Percentiles rank a stretch among this genome's conserved stretches.
These are phyloP conservation scores for Talaromyces sp. DNA, from an alignment of 2,329 filamentous ascomycete genomes.

Conservation along the genomic window DNA sequence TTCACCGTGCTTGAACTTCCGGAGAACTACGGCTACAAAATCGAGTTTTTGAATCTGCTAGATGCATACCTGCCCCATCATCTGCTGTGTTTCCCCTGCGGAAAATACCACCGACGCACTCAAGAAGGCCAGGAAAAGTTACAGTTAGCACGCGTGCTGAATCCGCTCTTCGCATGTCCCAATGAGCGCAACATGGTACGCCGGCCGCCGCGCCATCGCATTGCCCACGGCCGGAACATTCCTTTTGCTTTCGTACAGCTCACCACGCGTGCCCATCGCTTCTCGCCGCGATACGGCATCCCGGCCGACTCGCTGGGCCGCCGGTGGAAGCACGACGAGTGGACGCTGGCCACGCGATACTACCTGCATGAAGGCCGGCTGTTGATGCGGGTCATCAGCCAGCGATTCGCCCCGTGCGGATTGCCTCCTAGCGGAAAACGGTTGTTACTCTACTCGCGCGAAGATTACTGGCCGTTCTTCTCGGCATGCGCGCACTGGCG, in stretches of 20 bases:
- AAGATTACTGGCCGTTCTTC: conserved; percentile 60
- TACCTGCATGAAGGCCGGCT: conserved; percentile 51
- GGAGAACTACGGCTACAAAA: conserved; percentile 42
- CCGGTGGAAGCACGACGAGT: conserved; percentile 52
- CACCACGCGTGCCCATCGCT: conserved; percentile 46
- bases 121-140: conserved; percentile 51
- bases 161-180: conserved; percentile 55
- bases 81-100: conserved; percentile 57
- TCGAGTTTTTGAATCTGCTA: conserved; percentile 49
- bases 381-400: conserved; percentile 55
- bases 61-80: conserved; percentile 51
- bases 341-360: conserved; percentile 54
- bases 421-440: conserved; percentile 51
- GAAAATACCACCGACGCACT: conserved; percentile 51
- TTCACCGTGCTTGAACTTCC: conserved; percentile 36
- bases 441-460: conserved; percentile 54
- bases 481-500: conserved; percentile 60
- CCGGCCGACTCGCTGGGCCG: conserved; percentile 44
- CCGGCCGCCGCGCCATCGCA: conserved; percentile 47
- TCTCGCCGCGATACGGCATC: conserved; percentile 45
- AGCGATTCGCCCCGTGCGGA: conserved; percentile 48
- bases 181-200: conserved; percentile 46
- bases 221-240: conserved; percentile 52
- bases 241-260: conserved; percentile 58
- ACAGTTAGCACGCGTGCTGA: conserved; percentile 48